Conservation (phyloP, 1,139 yeast species). For the Nakaseomyces sp. region DNA sequence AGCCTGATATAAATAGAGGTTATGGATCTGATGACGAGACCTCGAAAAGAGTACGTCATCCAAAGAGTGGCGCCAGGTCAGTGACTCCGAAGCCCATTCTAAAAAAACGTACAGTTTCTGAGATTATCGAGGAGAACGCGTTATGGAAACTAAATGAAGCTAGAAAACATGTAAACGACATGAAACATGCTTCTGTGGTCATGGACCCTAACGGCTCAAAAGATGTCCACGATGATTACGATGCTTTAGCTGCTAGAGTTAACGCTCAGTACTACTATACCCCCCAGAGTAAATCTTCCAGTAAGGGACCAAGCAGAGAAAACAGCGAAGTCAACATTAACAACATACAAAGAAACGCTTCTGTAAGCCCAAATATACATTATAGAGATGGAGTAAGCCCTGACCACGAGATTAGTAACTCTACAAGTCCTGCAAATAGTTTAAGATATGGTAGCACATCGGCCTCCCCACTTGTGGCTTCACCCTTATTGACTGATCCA, state of each 20-base stretch:
- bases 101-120: slow-evolving; percentile 73
- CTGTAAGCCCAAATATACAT: slow-evolving; percentile 1
- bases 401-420: not conserved
- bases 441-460: not conserved
- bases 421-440: not conserved
- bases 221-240: slow-evolving; percentile 39
- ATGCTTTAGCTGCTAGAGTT: slow-evolving; percentile 49
- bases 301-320: slow-evolving; percentile 2
- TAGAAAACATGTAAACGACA: slow-evolving; percentile 28
- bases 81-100: slow-evolving; percentile 56
- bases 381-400: not conserved
- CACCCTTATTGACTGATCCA: not conserved
- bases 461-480: not conserved
- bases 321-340: not conserved
- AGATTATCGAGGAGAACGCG: slow-evolving; percentile 39
- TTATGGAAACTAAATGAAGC: slow-evolving; percentile 32
- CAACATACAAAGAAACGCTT: not conserved
- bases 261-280: slow-evolving; percentile 43
- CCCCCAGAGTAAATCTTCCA: slow-evolving; percentile 5
- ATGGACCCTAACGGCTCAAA: slow-evolving; percentile 21
- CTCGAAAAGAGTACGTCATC: slow-evolving; percentile 18
- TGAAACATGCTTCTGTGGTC: slow-evolving; percentile 19
- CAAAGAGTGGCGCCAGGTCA: slow-evolving; percentile 12
- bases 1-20: slow-evolving; percentile 12
- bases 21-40: slow-evolving; percentile 39